phyloP scores from a whole-genome alignment of 2,329 filamentous ascomycete species.

The Penicillium brasilianum region DNA sequence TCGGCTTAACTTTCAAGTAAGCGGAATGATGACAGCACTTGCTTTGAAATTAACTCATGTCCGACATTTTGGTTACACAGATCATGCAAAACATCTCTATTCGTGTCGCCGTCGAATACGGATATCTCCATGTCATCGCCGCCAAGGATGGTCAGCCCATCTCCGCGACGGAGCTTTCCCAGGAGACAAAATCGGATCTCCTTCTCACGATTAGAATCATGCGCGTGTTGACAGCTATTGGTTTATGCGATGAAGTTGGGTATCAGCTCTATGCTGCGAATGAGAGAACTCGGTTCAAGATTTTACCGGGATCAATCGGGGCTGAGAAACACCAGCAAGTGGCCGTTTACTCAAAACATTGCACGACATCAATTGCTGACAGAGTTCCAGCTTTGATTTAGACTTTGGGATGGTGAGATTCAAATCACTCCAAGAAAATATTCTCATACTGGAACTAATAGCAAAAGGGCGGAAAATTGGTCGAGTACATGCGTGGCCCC shows the following conservation, averaged over 20 bases:
- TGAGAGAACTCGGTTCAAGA: constrained; percentile 22
- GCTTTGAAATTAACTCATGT: neutral
- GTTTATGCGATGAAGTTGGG: constrained; percentile 21
- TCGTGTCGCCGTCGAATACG: constrained; percentile 17
- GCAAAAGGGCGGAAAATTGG: constrained; percentile 15
- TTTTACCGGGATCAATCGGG: constrained; percentile 23
- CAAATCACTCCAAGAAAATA: neutral
- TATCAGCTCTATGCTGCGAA: constrained; percentile 28
- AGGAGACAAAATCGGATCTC: constrained; percentile 14
- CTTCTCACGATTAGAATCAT: constrained; percentile 25
- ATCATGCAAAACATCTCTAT: constrained; percentile 27
- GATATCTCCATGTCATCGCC: constrained; percentile 8
- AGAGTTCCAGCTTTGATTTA: neutral
- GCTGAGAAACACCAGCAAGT: constrained; percentile 27
- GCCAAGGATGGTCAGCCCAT: constrained; percentile 7
- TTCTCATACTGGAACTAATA: neutral
- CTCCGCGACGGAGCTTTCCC: constrained; percentile 17
- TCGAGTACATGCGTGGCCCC: constrained; percentile 27
- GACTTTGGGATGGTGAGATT: constrained; percentile 4
- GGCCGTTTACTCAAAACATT: too few relatives aligned
- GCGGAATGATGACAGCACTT: neutral
- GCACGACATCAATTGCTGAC: neutral
- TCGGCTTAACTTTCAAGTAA: constrained; percentile 24
- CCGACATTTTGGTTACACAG: constrained; percentile 14
- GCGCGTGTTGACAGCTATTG: constrained; percentile 26